phyloP scores from a whole-genome alignment of 768 basidiomycete species.

The Termitomyces heimii region DNA sequence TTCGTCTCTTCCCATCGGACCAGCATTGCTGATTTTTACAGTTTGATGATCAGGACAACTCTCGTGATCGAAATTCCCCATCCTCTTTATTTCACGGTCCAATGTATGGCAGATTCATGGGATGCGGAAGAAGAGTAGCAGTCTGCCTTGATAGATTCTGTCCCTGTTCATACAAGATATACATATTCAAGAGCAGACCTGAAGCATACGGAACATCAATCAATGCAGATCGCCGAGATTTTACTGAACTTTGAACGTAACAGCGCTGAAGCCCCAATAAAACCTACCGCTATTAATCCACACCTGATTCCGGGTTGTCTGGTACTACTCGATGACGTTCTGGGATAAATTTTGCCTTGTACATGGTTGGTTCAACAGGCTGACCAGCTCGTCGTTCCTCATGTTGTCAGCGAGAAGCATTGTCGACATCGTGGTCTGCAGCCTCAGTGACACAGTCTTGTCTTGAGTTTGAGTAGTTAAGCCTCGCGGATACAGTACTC shows the following conservation, averaged over 20 bases:
- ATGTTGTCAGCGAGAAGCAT: conserved; percentile 36
- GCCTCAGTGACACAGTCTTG: conserved; percentile 56
- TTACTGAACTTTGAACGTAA: conserved; percentile 34
- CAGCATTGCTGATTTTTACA: no score
- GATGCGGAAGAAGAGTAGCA: conserved; percentile 57
- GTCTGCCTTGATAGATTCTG: conserved; percentile 44
- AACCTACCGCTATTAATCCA: conserved; percentile 62
- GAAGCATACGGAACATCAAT: not conserved
- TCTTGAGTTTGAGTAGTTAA: conserved; percentile 45
- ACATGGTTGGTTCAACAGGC: conserved; percentile 30
- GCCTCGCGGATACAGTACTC: conserved; percentile 32
- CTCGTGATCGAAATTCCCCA: conserved; percentile 3
- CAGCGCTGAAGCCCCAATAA: conserved; percentile 55
- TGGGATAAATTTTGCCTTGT: not conserved
- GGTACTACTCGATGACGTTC: conserved; percentile 2
- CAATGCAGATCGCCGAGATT: not conserved
- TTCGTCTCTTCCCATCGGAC: no score
- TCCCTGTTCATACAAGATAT: conserved; percentile 43
- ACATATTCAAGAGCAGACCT: conserved; percentile 64
- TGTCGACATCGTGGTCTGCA: conserved; percentile 49
- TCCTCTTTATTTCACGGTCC: conserved; percentile 5
- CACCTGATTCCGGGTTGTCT: conserved; percentile 38
- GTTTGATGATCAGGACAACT: not conserved
- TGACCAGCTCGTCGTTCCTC: conserved; percentile 45
- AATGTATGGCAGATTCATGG: conserved; percentile 50